These are phyloP conservation scores for Rhizophora mangle DNA, from an alignment of 345 rosid genomes.

Conservation along the genomic window DNA sequence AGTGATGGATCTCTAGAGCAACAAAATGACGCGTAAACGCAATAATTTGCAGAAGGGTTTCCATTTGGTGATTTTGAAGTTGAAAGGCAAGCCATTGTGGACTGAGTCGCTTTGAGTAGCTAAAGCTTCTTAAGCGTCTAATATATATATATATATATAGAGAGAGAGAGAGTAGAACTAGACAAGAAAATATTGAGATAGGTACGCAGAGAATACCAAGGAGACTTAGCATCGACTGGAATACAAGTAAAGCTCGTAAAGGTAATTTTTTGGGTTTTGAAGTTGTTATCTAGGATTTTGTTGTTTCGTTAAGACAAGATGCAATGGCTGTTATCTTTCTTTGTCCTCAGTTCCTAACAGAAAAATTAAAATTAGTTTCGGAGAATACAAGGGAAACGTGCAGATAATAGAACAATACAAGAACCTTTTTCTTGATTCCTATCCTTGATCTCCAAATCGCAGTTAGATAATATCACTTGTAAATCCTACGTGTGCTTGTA, in stretches of 20 bases:
- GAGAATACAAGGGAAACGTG: not conserved
- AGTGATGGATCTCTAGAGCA: not conserved
- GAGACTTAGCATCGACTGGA: not conserved
- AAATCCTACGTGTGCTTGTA: too few relatives aligned
- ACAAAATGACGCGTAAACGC: slow-evolving; percentile 38
- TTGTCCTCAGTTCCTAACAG: not conserved
- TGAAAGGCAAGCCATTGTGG: not conserved
- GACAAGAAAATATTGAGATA: not conserved
- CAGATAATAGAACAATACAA: not conserved
- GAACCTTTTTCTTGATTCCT: not conserved
- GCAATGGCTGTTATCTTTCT: not conserved
- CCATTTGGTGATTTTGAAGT: not conserved
- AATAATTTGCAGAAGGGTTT: not conserved
- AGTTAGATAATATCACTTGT: too few relatives aligned
- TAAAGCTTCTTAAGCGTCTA: not conserved
- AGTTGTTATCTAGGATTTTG: not conserved
- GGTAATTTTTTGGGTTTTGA: not conserved
- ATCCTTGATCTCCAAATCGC: not conserved
- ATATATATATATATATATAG: too few relatives aligned
- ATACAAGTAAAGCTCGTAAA: not conserved
- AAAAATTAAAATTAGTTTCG: not conserved
- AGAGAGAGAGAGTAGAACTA: too few relatives aligned
- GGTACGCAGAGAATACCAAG: not conserved
- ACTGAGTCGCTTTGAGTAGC: not conserved
- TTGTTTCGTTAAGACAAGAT: not conserved